phyloP scores from a whole-genome alignment of 345 rosid species.

The Pugionium cornutum region DNA sequence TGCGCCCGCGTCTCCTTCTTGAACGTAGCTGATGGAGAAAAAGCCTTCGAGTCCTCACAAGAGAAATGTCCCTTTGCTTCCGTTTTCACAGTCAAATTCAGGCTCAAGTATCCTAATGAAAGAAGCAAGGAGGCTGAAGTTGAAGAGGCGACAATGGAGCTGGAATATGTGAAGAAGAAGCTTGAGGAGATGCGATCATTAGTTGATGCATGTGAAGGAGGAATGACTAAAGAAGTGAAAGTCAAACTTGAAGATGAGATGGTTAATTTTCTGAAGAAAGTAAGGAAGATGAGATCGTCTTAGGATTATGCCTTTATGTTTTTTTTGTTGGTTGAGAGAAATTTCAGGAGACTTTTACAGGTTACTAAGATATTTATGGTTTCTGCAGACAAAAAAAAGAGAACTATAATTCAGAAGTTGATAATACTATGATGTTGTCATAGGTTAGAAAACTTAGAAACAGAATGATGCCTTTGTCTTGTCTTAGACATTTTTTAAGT shows the following conservation, averaged over 20 bases:
- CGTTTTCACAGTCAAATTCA: slow-evolving; percentile 21
- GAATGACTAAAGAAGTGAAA: slow-evolving; percentile 41
- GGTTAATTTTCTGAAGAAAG: slow-evolving; percentile 45
- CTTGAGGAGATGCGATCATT: slow-evolving; percentile 44
- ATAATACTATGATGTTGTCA: slow-evolving; percentile 27
- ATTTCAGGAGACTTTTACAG: slow-evolving; percentile 23
- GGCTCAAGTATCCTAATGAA: slow-evolving; percentile 40
- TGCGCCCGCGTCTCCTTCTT: slow-evolving; percentile 57
- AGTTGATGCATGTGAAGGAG: slow-evolving; percentile 40
- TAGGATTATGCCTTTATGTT: slow-evolving; percentile 32
- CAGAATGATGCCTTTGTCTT: background rate
- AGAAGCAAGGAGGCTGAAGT: slow-evolving; percentile 23
- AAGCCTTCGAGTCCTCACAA: slow-evolving; percentile 61
- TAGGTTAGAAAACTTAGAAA: slow-evolving; percentile 6
- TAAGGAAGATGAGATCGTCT: slow-evolving; percentile 33
- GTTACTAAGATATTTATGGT: slow-evolving; percentile 28
- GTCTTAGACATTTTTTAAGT: background rate
- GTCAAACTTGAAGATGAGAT: slow-evolving; percentile 45
- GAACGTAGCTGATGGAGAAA: slow-evolving; percentile 57
- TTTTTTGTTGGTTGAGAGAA: slow-evolving; percentile 37
- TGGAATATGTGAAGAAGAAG: slow-evolving; percentile 44
- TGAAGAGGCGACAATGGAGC: slow-evolving; percentile 28
- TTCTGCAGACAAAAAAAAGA: slow-evolving; percentile 8
- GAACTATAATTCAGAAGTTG: slow-evolving; percentile 8
- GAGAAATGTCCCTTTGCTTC: slow-evolving; percentile 27